Evolutionary conservation across 148 eudicot species (phyloP).

Genomic region (Chenopodium quinoa): DNA sequence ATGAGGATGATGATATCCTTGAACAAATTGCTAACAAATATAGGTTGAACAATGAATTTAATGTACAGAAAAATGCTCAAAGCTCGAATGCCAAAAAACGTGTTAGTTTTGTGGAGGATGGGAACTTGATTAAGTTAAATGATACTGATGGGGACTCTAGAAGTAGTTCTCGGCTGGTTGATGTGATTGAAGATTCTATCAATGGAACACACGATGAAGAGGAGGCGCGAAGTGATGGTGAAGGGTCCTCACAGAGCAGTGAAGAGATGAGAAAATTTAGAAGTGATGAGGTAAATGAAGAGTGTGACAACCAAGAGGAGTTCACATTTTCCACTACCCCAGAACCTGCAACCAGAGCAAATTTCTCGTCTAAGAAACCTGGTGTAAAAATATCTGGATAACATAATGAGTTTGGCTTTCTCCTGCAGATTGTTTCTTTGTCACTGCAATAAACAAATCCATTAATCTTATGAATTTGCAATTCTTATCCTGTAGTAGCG

Average conservation of each 20-base stretch:
- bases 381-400: slow-evolving; percentile 32
- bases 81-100: slow-evolving; percentile 42
- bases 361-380: slow-evolving; percentile 32
- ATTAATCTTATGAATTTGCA: neutral
- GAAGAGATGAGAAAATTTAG: slow-evolving; percentile 37
- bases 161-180: slow-evolving; percentile 31
- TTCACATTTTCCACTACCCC: slow-evolving; percentile 48
- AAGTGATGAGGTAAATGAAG: slow-evolving; percentile 25
- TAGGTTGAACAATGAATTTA: slow-evolving; percentile 25
- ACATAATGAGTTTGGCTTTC: slow-evolving; percentile 1
- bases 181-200: slow-evolving; percentile 41
- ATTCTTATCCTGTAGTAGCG: neutral
- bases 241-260: slow-evolving; percentile 36
- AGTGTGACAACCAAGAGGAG: slow-evolving; percentile 26
- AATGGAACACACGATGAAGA: slow-evolving; percentile 44
- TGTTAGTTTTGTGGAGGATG: slow-evolving; percentile 67
- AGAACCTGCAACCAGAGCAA: slow-evolving; percentile 47
- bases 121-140: slow-evolving; percentile 41
- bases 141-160: slow-evolving; percentile 37
- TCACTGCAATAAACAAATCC: neutral
- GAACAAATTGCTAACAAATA: slow-evolving; percentile 26
- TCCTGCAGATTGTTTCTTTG: slow-evolving; percentile 1
- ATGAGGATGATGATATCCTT: slow-evolving; percentile 25
- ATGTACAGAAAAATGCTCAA: slow-evolving; percentile 25
- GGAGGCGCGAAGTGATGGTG: slow-evolving; percentile 38